Evolutionary conservation across 2,329 filamentous ascomycete genomes (phyloP), one percentile per base, ranked within the genome.

Genomic region (Elsinoe australis): DNA sequence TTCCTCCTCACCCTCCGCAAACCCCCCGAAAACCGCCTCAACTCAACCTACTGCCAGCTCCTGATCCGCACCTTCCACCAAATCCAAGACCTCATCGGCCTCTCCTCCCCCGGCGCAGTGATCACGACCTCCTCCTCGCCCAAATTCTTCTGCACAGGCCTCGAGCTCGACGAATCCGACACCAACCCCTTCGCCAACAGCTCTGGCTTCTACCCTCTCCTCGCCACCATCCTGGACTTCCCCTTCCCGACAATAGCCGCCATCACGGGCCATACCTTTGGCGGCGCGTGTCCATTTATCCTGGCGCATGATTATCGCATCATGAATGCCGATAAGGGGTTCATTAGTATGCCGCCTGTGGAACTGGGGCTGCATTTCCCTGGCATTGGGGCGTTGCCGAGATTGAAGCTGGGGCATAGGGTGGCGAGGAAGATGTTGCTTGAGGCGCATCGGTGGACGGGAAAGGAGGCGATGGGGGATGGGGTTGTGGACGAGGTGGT

Each of bases 311-410:
- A 73, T 55, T 73, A 72, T 56, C 64, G 71, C 9, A 62, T 72
- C 36, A 72, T 72, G 69, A 73, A 72, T 55, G 60, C 60, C 34
- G 59, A 64, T 38, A 65, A 70, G 12, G 71, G 71, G 28, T 73
- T 70, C 57, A 59, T 73, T 46, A 70, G 61, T 49, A 72, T 73
- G 70, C 75, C 74, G 0, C 74, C 75, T 0, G 71, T 78, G 0
- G 68, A 77, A 48, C 66, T 78, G 1, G 75, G 75, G 4, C 61
- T 78, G 21, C 72, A 76, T 53, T 78, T 78, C 51, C 71, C 71
- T 10, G 75, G 74, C 7, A 76, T 78, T 39, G 74, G 74, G 3
- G 62, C 67, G 2, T 63, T 78, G 5, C 72, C 72, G 1, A 66
- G 73, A 1, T 61, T 76, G 5, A 78, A 78, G 55, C 64, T 78